Base-by-base conservation (phyloP, 164 flowering plant species). In the Aristolochia californica region DNA sequence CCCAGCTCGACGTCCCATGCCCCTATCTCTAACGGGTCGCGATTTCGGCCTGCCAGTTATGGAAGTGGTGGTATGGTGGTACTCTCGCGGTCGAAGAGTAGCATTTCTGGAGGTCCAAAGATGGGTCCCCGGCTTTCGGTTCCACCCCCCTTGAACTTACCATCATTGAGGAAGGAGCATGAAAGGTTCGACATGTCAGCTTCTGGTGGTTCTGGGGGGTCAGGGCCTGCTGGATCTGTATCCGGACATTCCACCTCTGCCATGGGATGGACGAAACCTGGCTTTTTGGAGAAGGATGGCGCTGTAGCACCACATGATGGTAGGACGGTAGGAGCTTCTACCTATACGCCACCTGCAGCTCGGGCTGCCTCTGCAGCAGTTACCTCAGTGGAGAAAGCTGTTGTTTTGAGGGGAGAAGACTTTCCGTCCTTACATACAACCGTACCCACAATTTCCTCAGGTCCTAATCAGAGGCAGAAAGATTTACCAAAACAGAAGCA, bases 81-180 rank as follows among this genome's bases (percentile, higher is more conserved):
- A 55, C 75, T 91, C 26, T 82, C 91, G 1, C 57, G 88, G 68
- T 72, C 80, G 13, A 65, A 89, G 64, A 76, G 79, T 66, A 64
- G 82, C 11, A 20, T 61, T 51, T 52, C 54, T 20, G 65, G 65
- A 30, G 62, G 21, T 16, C 83, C 80, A 62, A 87, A 88, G 70
- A 60, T 62, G 74, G 88, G 80, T 67, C 67, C 88, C 27, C 85
- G 80, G 73, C 81, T 89, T 67, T 82, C 98, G 54, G 91, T 93
- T 69, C 98, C 97, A 55, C 89, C 94, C 94, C 98, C 98, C 91
- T 77, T 93, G 90, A 93, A 93, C 64, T 70, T 93, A 58, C 98
- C 98, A 0, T 89, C 97, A 0, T 58, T 87, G 75, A 77, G 96
- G 65, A 93, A 83, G 66, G 98, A 93, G 61, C 96, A 87, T 65